Percentiles rank a stretch among this genome's conserved stretches.
phyloP scores from a whole-genome alignment of 371 early-diverging fungal genomes.

The Rhizopus delemar region DNA sequence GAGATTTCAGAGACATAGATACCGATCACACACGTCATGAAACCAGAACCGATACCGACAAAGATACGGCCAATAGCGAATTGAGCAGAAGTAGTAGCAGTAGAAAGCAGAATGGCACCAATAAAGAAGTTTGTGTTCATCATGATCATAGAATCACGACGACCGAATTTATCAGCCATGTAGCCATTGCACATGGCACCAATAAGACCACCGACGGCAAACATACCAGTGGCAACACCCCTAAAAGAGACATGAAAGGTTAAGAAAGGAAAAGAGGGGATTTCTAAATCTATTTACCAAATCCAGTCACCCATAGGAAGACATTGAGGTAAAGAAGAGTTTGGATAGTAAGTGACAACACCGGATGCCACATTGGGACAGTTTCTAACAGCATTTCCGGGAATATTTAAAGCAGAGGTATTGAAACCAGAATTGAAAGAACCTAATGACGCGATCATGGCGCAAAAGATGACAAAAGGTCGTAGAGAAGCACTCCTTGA shows the following conservation, averaged over 20 bases:
- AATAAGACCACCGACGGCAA: conserved; percentile 72
- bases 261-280: too few relatives aligned
- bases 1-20: conserved; percentile 84
- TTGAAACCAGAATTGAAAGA: conserved; percentile 51
- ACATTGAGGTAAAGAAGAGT: conserved; percentile 44
- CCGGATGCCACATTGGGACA: conserved; percentile 44
- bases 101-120: conserved; percentile 65
- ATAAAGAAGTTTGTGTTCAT: conserved; percentile 67
- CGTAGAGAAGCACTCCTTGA: conserved; percentile 22
- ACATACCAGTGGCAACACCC: conserved; percentile 69
- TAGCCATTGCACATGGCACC: conserved; percentile 69
- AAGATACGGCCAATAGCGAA: conserved; percentile 82
- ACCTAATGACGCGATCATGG: conserved; percentile 41
- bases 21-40: conserved; percentile 76
- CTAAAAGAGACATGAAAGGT: too few relatives aligned
- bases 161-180: conserved; percentile 63
- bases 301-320: conserved; percentile 50
- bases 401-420: conserved; percentile 48
- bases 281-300: conserved; percentile 40
- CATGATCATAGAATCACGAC: conserved; percentile 66
- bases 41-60: conserved; percentile 82
- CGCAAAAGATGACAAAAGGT: conserved; percentile 46
- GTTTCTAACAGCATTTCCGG: conserved; percentile 35
- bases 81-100: conserved; percentile 59
- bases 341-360: conserved; percentile 39